Base-by-base conservation (phyloP, 495 filamentous ascomycete species). In the Lepraria neglecta region DNA sequence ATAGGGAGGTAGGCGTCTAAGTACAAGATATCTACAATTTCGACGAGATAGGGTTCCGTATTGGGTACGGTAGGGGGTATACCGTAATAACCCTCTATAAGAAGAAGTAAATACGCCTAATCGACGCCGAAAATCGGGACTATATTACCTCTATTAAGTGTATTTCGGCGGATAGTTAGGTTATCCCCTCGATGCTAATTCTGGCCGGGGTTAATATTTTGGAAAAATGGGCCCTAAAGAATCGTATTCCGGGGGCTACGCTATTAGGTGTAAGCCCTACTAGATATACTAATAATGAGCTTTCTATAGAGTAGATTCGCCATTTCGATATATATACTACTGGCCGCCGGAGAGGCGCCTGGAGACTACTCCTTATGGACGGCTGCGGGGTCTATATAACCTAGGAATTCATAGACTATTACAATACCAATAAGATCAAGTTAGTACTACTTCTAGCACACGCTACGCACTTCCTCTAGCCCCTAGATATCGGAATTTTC, bases 221-320 rank as follows among this genome's bases (percentile, higher is more conserved):
- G 31, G 9, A 43, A 4, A 57, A 57, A 43, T 57, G 35, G 35
- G 15, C 14, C 2, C 3, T n/a, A 0, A 52, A 50, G 17, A 46
- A 51, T 6, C n/a, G n/a, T n/a, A 2, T 60, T 0, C 4, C n/a
- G 7, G 42, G 47, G 6, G 57, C 59, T 19, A 46, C 17, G 30
- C 15, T 45, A 6, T 3, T 60, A 5, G 45, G 11, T 9, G 47
- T 58, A 4, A 58, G 45, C 27, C 27, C 45, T 17, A 55, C 46
- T 21, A 61, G 64, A 7, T 67, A 56, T 35, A 58, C 62, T 2
- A 67, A 64, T 27, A 45, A 65, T 35, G 1, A 44, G 6, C 19
- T 57, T 5, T 6, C 17, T 2, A 4, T 65, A 21, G 28, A 57
- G 3, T 67, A 48, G 62, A 21, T 67, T 2, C 24, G 61, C 12